Evolutionary conservation across 306 rosid genomes (phyloP).

Genomic region (Trichosanthes truncata): DNA sequence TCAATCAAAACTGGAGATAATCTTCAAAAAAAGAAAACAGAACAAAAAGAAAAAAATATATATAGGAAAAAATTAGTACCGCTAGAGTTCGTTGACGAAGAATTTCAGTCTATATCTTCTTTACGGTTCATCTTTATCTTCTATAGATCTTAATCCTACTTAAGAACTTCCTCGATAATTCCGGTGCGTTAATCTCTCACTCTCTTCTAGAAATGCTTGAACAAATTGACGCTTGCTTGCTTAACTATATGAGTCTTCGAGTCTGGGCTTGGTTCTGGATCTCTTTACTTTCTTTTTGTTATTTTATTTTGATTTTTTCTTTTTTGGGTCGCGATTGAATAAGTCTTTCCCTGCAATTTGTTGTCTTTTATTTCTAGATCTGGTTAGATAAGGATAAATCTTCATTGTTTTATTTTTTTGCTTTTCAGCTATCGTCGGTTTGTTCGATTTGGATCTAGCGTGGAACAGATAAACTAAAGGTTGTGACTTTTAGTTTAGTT

Average conservation of each 20-base stretch:
- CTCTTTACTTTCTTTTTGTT: background rate
- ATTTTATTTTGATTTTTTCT: background rate
- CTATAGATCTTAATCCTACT: background rate
- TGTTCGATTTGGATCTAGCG: constrained; percentile 23
- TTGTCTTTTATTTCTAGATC: background rate
- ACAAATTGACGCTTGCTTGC: background rate
- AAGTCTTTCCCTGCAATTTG: background rate
- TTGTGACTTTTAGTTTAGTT: constrained; percentile 15
- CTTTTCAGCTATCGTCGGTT: constrained; percentile 12
- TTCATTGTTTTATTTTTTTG: constrained; percentile 17
- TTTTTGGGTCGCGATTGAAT: background rate
- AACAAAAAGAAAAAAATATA: background rate
- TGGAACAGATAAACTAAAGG: constrained; percentile 19
- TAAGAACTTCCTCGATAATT: background rate
- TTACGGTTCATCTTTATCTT: background rate
- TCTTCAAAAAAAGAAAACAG: background rate
- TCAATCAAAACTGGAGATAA: background rate
- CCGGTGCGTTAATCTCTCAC: constrained; percentile 11
- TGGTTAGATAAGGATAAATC: constrained; percentile 26
- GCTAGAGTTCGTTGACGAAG: background rate
- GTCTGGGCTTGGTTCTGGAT: background rate
- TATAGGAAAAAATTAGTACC: background rate
- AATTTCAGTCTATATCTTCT: background rate
- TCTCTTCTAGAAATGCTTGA: background rate
- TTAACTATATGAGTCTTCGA: background rate